Evolutionary conservation across 2,329 filamentous ascomycete species (phyloP), one percentile per base, ranked within the genome.

Genomic region (Amylocarpus encephaloides): DNA sequence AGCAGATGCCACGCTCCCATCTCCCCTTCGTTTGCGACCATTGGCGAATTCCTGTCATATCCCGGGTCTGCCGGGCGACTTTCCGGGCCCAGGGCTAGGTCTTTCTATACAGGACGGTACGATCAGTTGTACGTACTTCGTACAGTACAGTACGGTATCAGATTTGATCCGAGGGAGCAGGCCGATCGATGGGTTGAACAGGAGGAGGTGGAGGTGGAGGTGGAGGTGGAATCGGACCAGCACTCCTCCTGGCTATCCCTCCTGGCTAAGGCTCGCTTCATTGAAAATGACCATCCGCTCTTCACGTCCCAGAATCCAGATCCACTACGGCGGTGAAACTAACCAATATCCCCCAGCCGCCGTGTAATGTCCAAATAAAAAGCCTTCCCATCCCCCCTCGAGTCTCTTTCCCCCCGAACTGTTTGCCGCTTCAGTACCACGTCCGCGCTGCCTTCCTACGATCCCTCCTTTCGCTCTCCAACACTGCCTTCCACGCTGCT

Each of bases 401-500:
- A 16, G 19, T 43, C 30, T 48, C 16, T 35, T 30, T 13, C 16
- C 16, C 42, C 48, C 15, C 29, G 18, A 34, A 34, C 18, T 33
- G 19, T 22, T 18, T n/a, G 19, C 45, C 39, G 15, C 43, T 35
- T 50, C 22, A 26, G 22, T 26, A 26, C 22, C 22, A 26, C 22
- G 22, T 26, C 22, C 18, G 36, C 36, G 13, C 46, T 45, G 30
- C 34, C 34, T 51, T 51, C 49, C n/a, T n/a, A n/a, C n/a, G n/a
- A n/a, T n/a, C n/a, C n/a, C n/a, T n/a, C n/a, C 55, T 51, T 51
- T 53, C 55, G 41, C 42, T 47, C 35, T 33, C 5, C 39, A 34
- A 43, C 38, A 34, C 19, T 39, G 35, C 26, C 43, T 39, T 12
- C 19, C 18, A 13, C n/a, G 44, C 22, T 30, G 15, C 34, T 16